phyloP scores from a whole-genome alignment of 1,284 basidiomycete genomes.

The Exobasidium cylindrosporum region DNA sequence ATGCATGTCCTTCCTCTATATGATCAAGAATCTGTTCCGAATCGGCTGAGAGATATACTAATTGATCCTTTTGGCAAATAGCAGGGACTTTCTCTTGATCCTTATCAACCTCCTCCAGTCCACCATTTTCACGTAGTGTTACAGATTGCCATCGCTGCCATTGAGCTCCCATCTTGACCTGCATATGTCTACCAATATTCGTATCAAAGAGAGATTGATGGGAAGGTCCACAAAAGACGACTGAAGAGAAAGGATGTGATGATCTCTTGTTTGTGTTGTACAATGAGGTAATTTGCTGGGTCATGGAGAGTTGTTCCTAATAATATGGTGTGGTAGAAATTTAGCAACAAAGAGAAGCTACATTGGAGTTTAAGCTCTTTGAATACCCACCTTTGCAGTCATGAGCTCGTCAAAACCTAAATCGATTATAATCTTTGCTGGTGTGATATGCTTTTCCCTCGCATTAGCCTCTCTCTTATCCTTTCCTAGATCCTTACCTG shows the following conservation, averaged over 20 bases:
- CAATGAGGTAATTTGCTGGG: conserved; percentile 80
- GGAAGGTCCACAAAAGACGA: background rate
- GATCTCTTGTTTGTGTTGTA: conserved; percentile 81
- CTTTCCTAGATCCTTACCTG: background rate
- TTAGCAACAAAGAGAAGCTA: too few species aligned
- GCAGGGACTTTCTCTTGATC: background rate
- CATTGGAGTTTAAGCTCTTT: too few species aligned
- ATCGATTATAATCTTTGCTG: conserved; percentile 76
- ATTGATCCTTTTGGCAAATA: conserved; percentile 53
- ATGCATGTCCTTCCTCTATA: conserved; percentile 78
- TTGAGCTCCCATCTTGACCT: background rate
- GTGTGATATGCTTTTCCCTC: conserved; percentile 10
- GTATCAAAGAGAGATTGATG: background rate
- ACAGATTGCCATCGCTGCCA: conserved; percentile 77
- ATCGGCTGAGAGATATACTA: conserved; percentile 94
- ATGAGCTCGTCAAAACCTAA: conserved; percentile 91
- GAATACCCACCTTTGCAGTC: conserved; percentile 75
- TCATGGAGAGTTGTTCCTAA: conserved; percentile 83
- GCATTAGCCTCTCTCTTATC: background rate
- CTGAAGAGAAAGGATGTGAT: conserved; percentile 58
- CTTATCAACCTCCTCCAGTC: conserved; percentile 25
- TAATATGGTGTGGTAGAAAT: background rate
- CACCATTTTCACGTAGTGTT: conserved; percentile 71
- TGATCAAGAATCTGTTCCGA: conserved; percentile 77
- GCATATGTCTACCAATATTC: background rate